Evolutionary conservation across 2,329 filamentous ascomycete species (phyloP).

Genomic region (Amylocarpus encephaloides): DNA sequence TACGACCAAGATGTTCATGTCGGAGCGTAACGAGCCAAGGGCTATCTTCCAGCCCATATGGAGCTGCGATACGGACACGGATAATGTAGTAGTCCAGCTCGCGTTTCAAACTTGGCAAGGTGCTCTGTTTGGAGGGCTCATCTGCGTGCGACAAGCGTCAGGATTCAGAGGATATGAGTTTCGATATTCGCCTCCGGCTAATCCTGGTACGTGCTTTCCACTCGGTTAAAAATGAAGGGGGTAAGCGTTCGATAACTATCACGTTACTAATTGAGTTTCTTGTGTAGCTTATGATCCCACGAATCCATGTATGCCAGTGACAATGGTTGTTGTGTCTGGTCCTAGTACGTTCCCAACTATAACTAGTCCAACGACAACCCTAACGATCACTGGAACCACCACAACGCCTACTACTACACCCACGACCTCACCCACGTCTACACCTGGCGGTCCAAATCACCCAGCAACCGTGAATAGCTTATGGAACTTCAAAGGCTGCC

Average conservation of each 20-base stretch:
- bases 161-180: slow-evolving; percentile 35
- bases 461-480: background rate
- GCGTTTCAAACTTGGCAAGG: slow-evolving; percentile 30
- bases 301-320: slow-evolving; percentile 6
- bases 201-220: slow-evolving; percentile 29
- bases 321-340: slow-evolving; percentile 10
- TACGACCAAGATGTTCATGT: slow-evolving; percentile 44
- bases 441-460: background rate
- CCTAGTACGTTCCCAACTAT: slow-evolving; percentile 2
- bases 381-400: too few species aligned
- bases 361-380: too few species aligned
- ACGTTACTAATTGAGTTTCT: background rate
- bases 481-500: slow-evolving; percentile 20
- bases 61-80: slow-evolving; percentile 38
- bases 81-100: slow-evolving; percentile 35
- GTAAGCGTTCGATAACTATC: too few species aligned
- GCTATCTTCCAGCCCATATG: slow-evolving; percentile 38
- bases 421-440: background rate
- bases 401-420: background rate
- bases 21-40: slow-evolving; percentile 37
- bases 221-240: too few species aligned
- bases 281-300: slow-evolving; percentile 1
- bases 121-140: slow-evolving; percentile 30
- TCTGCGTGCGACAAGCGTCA: slow-evolving; percentile 34
- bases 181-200: slow-evolving; percentile 38